A percentile compares a stretch with the other conserved stretches of the same genome.
These are phyloP conservation scores for Lichtheimia ramosa DNA, from an alignment of 371 early-diverging fungal genomes.

Conservation along the genomic window DNA sequence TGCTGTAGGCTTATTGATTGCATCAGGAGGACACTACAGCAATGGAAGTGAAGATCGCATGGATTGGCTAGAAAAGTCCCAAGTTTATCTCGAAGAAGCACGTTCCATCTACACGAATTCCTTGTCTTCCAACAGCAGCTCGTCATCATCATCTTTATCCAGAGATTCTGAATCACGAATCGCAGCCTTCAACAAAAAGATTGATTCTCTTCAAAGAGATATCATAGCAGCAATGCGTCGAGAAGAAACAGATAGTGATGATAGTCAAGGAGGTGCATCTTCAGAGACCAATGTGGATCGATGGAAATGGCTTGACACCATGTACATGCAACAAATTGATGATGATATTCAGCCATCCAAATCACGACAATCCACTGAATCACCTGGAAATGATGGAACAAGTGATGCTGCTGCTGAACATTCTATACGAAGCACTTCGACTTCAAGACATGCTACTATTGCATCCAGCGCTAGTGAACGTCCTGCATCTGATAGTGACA, in stretches of 20 bases:
- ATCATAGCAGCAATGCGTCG: neutral
- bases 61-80: constrained; percentile 15
- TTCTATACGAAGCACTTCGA: neutral
- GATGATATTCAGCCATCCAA: too few relatives aligned
- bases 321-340: constrained; percentile 5
- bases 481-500: neutral
- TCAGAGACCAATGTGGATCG: constrained; percentile 1
- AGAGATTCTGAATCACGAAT: too few relatives aligned
- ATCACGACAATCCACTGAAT: too few relatives aligned
- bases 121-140: neutral
- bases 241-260: neutral
- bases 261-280: neutral
- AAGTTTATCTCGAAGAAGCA: constrained; percentile 3
- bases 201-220: neutral
- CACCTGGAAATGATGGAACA: too few relatives aligned
- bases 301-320: constrained; percentile 20
- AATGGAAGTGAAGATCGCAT: constrained; percentile 18
- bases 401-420: neutral
- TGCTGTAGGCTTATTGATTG: constrained; percentile 30
- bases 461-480: constrained; percentile 1
- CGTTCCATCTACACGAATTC: neutral
- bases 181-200: neutral
- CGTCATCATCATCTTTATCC: too few relatives aligned
- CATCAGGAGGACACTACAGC: constrained; percentile 9
- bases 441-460: neutral